Percentiles rank a stretch among this genome's conserved stretches.
phyloP scores from a whole-genome alignment of 495 filamentous ascomycete species.

The Copromyces sp. region DNA sequence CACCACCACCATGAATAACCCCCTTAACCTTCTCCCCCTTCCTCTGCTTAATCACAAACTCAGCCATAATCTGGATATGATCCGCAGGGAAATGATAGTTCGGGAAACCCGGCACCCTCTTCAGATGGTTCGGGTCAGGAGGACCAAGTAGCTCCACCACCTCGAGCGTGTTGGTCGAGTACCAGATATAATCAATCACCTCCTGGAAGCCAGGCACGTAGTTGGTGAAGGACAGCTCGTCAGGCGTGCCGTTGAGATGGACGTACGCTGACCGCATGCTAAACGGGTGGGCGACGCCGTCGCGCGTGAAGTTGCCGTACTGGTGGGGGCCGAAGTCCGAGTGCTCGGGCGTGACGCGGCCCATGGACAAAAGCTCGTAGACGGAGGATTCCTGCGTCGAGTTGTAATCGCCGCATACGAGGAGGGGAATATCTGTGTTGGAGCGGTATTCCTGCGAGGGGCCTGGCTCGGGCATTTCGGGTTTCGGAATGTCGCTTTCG shows the following conservation, averaged over 20 bases:
- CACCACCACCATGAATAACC: background rate
- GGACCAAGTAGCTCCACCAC: conserved; percentile 80
- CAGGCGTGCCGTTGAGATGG: conserved; percentile 49
- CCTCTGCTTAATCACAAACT: conserved; percentile 78
- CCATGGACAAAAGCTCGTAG: conserved; percentile 75
- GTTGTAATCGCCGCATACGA: conserved; percentile 95
- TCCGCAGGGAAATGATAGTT: conserved; percentile 97
- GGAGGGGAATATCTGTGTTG: conserved; percentile 76
- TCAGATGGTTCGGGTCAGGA: conserved; percentile 83
- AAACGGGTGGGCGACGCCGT: conserved; percentile 92
- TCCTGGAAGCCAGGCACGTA: conserved; percentile 86
- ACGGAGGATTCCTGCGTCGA: conserved; percentile 74
- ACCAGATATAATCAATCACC: conserved; percentile 96
- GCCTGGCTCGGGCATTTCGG: conserved; percentile 36
- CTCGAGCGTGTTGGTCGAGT: conserved; percentile 81
- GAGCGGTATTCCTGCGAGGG: conserved; percentile 62
- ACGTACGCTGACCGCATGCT: conserved; percentile 80
- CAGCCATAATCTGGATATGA: conserved; percentile 83
- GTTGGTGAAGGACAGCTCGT: conserved; percentile 89
- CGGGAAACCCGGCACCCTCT: conserved; percentile 85
- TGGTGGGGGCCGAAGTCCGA: conserved; percentile 57
- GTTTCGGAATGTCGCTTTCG: conserved; percentile 24
- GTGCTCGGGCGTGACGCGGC: conserved; percentile 61
- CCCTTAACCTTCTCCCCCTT: conserved; percentile 61
- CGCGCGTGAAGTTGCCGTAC: conserved; percentile 84